Evolutionary conservation across 225 moss, liverwort and hornwort species (phyloP).

Genomic region (Anthoceros angustus): DNA sequence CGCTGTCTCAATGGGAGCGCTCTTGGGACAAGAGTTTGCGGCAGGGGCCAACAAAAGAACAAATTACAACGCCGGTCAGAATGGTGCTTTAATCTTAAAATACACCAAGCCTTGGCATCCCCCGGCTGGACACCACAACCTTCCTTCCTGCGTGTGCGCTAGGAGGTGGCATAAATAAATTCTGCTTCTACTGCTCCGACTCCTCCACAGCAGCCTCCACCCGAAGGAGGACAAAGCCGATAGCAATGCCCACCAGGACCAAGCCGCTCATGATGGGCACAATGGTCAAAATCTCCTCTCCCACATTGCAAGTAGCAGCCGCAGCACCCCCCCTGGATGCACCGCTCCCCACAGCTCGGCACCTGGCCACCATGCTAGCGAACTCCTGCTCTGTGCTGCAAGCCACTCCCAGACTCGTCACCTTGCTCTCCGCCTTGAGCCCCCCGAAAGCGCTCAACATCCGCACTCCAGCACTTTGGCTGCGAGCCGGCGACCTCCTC

Average conservation of each 20-base stretch:
- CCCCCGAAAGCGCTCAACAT: conserved; percentile 61
- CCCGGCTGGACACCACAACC: background rate
- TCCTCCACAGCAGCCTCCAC: conserved; percentile 87
- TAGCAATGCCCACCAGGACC: conserved; percentile 48
- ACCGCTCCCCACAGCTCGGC: conserved; percentile 18
- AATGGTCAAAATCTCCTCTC: conserved; percentile 34
- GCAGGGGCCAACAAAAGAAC: no score
- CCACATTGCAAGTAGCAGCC: conserved; percentile 38
- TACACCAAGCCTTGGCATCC: no score
- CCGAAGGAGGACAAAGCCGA: conserved; percentile 79
- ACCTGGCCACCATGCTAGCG: conserved; percentile 31
- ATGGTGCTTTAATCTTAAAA: no score
- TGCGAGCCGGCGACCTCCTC: background rate
- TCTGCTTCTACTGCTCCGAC: conserved; percentile 32
- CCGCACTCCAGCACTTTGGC: conserved; percentile 20
- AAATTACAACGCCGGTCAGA: no score
- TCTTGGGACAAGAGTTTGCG: no score
- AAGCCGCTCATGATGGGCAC: conserved; percentile 74
- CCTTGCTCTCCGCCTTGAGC: conserved; percentile 51
- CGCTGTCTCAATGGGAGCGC: no score
- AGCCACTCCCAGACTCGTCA: conserved; percentile 38
- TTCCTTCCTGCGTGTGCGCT: background rate
- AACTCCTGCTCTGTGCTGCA: conserved; percentile 78
- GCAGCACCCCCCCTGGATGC: conserved; percentile 43
- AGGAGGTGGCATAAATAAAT: no score